Evolutionary conservation across 192 early-diverging fungal genomes (phyloP).

Genomic region (Coemansia sp.): DNA sequence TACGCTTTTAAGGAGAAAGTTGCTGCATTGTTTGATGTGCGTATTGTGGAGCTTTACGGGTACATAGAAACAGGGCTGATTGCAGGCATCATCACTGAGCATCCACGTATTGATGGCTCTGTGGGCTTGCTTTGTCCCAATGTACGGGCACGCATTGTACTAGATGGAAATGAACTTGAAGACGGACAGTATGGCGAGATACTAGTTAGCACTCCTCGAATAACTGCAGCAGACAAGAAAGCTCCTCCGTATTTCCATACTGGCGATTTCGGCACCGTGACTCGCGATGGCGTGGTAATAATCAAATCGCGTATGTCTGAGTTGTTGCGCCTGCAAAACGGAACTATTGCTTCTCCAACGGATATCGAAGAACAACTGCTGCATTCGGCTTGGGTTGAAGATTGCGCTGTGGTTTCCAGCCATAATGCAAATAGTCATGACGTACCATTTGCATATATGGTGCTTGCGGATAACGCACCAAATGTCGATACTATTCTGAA

Average conservation of each 20-base stretch:
- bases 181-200: conserved; percentile 48
- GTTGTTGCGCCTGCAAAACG: conserved; percentile 14
- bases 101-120: conserved; percentile 37
- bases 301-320: conserved; percentile 39
- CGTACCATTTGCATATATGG: conserved; percentile 31
- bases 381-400: conserved; percentile 15
- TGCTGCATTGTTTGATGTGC: conserved; percentile 23
- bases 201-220: conserved; percentile 38
- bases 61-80: conserved; percentile 45
- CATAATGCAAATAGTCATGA: conserved; percentile 4
- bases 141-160: conserved; percentile 35
- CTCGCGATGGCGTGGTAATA: conserved; percentile 35
- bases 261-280: conserved; percentile 43
- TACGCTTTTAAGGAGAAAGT: conserved; percentile 24
- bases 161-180: conserved; percentile 30
- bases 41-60: conserved; percentile 49
- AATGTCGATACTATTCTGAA: conserved; percentile 8
- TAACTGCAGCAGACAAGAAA: conserved; percentile 4
- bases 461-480: neutral
- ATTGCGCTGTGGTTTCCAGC: conserved; percentile 38
- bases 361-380: conserved; percentile 35
- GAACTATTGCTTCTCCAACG: conserved; percentile 13
- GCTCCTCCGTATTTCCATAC: conserved; percentile 30
- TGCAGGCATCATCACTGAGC: conserved; percentile 48
- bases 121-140: conserved; percentile 43